Base-by-base conservation (phyloP, 2,329 filamentous ascomycete genomes). In the Trichocomaceae sp. region DNA sequence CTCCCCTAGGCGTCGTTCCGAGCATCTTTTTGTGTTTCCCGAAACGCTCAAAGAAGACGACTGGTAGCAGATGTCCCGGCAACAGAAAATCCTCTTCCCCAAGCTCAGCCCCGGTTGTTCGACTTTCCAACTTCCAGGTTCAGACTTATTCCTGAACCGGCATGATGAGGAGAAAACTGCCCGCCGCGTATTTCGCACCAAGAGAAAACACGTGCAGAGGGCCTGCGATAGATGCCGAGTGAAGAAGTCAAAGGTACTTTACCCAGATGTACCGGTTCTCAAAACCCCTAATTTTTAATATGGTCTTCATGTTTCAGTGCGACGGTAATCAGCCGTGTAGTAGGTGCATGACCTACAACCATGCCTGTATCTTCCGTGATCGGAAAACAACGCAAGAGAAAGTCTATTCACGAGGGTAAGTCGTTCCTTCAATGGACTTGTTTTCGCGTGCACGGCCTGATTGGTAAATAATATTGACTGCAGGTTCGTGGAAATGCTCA, bases 221-320 rank as follows among this genome's bases (percentile, higher is more conserved):
- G 72, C 72, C 5, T 75, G 72, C 57, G 72, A 75, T 64, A 71
- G 72, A n/a, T 75, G 72, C 60, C 69, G 72, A 53, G 70, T 75
- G 45, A 75, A 75, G 59, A 75, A 75, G 60, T 74, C 72, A 55
- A 75, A 75, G 66, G 72, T 74, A 57, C 56, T 44, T 48, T 35
- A 26, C 23, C 23, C 23, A 26, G 33, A 35, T 42, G 35, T 7
- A 41, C 17, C 49, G 31, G 13, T 50, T 9, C 6, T 5, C n/a
- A n/a, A 20, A 23, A 26, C 23, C 10, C 23, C 33, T 50, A 23
- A 50, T 35, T 4, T n/a, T 35, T 50, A 8, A 22, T 26, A 29
- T 29, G 17, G 46, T 20, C 23, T 37, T 37, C 31, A 57, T 55
- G n/a, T 50, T n/a, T 8, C 55, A 75, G 72, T 75, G 72, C 59